A percentile compares a stretch with the other conserved stretches of the same genome.
phyloP scores from a whole-genome alignment of 495 filamentous ascomycete genomes.

The Barbatosphaeria neglecta region DNA sequence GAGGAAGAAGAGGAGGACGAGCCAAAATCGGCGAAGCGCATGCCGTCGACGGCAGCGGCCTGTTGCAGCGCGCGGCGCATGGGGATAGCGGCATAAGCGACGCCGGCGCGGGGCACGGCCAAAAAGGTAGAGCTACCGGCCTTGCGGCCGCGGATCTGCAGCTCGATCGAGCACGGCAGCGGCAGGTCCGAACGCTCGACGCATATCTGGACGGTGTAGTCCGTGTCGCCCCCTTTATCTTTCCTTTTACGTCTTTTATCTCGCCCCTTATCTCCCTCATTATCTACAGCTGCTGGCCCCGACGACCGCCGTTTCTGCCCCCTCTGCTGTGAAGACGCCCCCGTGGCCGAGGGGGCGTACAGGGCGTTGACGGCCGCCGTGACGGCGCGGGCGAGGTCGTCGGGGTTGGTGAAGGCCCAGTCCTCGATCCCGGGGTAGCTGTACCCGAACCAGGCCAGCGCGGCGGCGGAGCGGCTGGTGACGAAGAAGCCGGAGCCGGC shows the following conservation, averaged over 20 bases:
- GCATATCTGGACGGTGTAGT: slow-evolving; percentile 20
- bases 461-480: slow-evolving; percentile 24
- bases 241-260: background rate
- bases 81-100: slow-evolving; percentile 7
- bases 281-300: no score
- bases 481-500: slow-evolving; percentile 17
- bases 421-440: slow-evolving; percentile 30
- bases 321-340: background rate
- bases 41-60: background rate
- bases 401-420: slow-evolving; percentile 6
- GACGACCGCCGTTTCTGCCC: background rate
- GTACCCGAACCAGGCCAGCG: slow-evolving; percentile 27
- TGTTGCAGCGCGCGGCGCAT: slow-evolving; percentile 2
- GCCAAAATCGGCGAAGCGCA: background rate
- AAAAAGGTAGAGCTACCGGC: slow-evolving; percentile 10
- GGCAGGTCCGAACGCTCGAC: slow-evolving; percentile 18
- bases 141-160: slow-evolving; percentile 12
- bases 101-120: slow-evolving; percentile 10
- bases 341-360: slow-evolving; percentile 11
- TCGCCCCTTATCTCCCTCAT: no score
- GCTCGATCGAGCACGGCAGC: slow-evolving; percentile 17
- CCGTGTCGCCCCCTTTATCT: background rate
- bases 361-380: slow-evolving; percentile 18
- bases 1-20: no score
- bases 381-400: slow-evolving; percentile 9